phyloP scores from a whole-genome alignment of 164 flowering plant genomes.

The Umbellularia californica region DNA sequence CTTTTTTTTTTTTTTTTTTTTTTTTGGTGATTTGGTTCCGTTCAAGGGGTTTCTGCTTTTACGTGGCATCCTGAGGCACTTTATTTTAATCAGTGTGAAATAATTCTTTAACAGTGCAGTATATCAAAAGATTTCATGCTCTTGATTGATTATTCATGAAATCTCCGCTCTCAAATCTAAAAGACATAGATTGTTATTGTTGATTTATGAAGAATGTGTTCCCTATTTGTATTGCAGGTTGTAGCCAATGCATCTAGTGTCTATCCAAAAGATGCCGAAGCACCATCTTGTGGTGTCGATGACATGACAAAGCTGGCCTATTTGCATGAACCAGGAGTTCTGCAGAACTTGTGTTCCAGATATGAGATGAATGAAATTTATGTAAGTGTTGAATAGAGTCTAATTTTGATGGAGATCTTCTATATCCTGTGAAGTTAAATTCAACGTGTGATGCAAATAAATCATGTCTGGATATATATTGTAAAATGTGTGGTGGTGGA shows the following conservation, averaged over 20 bases:
- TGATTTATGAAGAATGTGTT: neutral
- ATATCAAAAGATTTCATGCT: no score
- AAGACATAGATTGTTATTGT: neutral
- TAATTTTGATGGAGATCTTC: neutral
- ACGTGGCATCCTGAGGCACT: neutral
- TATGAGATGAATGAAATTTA: conserved; percentile 97
- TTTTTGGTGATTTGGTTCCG: no score
- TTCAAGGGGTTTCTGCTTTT: no score
- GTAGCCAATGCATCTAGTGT: conserved; percentile 56
- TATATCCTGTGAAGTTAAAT: neutral
- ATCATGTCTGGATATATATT: no score
- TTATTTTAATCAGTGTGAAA: neutral
- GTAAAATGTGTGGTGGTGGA: neutral
- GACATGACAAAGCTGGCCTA: conserved; percentile 98
- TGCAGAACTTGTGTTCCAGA: conserved; percentile 76
- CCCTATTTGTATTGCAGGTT: conserved; percentile 43
- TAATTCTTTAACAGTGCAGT: neutral
- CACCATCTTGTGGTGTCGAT: conserved; percentile 91
- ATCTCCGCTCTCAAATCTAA: neutral
- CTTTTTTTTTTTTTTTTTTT: no score
- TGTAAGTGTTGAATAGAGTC: conserved; percentile 47
- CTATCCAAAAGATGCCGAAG: conserved; percentile 87
- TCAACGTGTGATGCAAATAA: neutral
- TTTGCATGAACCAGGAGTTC: conserved; percentile 97
- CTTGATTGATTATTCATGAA: neutral